Percentiles rank a stretch among this genome's conserved stretches.
These are phyloP conservation scores for Sugiyamaella neomexicana DNA, from an alignment of 1,139 yeast genomes.

Conservation along the genomic window DNA sequence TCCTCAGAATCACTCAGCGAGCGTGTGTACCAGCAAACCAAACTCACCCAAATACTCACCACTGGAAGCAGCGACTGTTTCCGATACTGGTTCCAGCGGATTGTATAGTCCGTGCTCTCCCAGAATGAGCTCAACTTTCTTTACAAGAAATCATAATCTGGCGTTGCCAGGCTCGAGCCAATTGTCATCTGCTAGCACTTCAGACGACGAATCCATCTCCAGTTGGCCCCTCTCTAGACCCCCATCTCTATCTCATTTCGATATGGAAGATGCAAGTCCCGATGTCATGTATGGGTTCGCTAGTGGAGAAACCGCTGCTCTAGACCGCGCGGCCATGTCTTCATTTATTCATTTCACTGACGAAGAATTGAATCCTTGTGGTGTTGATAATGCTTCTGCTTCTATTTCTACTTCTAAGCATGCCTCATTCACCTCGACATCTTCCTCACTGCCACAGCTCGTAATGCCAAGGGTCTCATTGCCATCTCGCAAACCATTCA, in stretches of 20 bases:
- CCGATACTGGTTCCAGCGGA: constrained; percentile 3
- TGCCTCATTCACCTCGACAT: not conserved
- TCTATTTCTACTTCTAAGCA: too few species aligned
- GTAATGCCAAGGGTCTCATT: constrained; percentile 34
- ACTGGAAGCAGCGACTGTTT: not conserved
- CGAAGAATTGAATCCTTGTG: not conserved
- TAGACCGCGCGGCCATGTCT: not conserved
- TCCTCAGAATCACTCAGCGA: constrained; percentile 4
- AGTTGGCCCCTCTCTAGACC: constrained; percentile 22
- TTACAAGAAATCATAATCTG: not conserved
- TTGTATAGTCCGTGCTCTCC: constrained; percentile 11
- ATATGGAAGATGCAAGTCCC: constrained; percentile 6
- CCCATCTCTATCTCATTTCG: constrained; percentile 22
- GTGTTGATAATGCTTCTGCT: not conserved
- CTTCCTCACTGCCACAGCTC: constrained; percentile 21
- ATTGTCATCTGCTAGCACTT: constrained; percentile 15
- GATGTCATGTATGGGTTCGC: constrained; percentile 2
- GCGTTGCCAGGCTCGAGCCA: not conserved
- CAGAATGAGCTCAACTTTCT: constrained; percentile 1
- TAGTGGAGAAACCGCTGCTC: not conserved
- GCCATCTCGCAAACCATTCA: constrained; percentile 34
- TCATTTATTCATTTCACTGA: not conserved
- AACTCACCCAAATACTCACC: not conserved
- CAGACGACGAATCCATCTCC: constrained; percentile 21
- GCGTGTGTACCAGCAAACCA: not conserved